Conservation (phyloP, 352 stramenopile species). For the Pythium aquatile region DNA sequence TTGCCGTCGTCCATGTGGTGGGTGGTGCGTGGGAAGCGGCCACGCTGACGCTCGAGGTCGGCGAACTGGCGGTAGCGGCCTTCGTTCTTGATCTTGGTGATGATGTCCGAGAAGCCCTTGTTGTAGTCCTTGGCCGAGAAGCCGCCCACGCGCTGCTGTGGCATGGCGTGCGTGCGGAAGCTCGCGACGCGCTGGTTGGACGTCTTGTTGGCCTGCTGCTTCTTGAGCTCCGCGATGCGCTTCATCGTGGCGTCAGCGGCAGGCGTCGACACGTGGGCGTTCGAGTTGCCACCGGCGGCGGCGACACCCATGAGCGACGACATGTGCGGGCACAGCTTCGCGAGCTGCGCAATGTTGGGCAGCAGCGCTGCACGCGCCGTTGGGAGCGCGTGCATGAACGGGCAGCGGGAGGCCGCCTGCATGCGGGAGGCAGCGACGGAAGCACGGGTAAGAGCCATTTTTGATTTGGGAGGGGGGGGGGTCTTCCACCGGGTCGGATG, state of each 20-base stretch:
- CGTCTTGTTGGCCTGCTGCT: constrained; percentile 46
- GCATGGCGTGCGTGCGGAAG: constrained; percentile 57
- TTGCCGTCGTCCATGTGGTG: constrained; percentile 66
- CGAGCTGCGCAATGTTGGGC: constrained; percentile 84
- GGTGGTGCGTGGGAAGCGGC: constrained; percentile 76
- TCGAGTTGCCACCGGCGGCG: constrained; percentile 45
- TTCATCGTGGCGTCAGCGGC: constrained; percentile 66
- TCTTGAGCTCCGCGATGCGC: constrained; percentile 72
- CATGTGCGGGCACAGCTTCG: constrained; percentile 88
- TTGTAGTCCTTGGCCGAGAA: constrained; percentile 64
- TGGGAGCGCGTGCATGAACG: constrained; percentile 82
- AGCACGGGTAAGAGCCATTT: constrained; percentile 68
- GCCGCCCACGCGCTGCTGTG: constrained; percentile 61
- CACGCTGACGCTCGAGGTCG: constrained; percentile 84
- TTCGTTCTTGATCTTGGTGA: constrained; percentile 82
- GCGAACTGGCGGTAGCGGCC: constrained; percentile 87
- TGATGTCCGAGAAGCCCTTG: constrained; percentile 69
- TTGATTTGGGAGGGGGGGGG: neutral
- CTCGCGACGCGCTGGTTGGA: constrained; percentile 39
- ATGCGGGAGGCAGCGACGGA: constrained; percentile 65
- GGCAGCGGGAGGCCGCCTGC: constrained; percentile 73
- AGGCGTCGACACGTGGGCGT: constrained; percentile 57
- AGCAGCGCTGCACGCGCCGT: constrained; percentile 71
- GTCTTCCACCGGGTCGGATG: constrained; percentile 1
- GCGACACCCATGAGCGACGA: constrained; percentile 71